phyloP scores from a whole-genome alignment of 2,329 filamentous ascomycete species.

The Boeremia exigua region DNA sequence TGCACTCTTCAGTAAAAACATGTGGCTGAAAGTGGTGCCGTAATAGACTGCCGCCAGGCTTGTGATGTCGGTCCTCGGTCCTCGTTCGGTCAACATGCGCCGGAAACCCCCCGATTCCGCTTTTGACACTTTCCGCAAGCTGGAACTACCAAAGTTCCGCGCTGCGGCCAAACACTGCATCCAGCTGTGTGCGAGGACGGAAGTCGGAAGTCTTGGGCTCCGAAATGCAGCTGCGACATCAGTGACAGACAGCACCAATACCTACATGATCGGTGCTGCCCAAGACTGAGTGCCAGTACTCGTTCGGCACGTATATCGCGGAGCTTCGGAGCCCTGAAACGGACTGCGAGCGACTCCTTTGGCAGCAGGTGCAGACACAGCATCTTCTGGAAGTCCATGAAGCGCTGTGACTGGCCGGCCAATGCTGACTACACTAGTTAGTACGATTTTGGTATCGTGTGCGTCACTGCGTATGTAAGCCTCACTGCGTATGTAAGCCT shows the following conservation, averaged over 20 bases:
- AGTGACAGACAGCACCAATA: too few relatives aligned
- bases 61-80: conserved; percentile 7
- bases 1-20: neutral
- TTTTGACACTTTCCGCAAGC: neutral
- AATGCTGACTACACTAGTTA: neutral
- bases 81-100: neutral
- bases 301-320: too few relatives aligned
- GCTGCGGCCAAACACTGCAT: neutral
- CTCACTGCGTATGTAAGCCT: neutral
- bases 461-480: conserved; percentile 1
- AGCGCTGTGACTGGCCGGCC: neutral
- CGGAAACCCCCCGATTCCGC: conserved; percentile 23
- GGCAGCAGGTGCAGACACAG: too few relatives aligned
- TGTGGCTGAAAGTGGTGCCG: conserved; percentile 33
- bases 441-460: neutral
- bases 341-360: too few relatives aligned
- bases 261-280: neutral
- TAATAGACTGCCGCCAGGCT: conserved; percentile 24
- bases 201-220: neutral
- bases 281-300: neutral
- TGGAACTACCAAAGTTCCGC: conserved; percentile 6
- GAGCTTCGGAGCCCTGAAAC: neutral
- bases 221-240: too few relatives aligned
- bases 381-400: too few relatives aligned
- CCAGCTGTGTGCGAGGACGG: neutral